A percentile compares a stretch with the other conserved stretches of the same genome.
These are phyloP conservation scores for Lachancea thermotolerans DNA, from an alignment of 805 yeast genomes.

Conservation along the genomic window DNA sequence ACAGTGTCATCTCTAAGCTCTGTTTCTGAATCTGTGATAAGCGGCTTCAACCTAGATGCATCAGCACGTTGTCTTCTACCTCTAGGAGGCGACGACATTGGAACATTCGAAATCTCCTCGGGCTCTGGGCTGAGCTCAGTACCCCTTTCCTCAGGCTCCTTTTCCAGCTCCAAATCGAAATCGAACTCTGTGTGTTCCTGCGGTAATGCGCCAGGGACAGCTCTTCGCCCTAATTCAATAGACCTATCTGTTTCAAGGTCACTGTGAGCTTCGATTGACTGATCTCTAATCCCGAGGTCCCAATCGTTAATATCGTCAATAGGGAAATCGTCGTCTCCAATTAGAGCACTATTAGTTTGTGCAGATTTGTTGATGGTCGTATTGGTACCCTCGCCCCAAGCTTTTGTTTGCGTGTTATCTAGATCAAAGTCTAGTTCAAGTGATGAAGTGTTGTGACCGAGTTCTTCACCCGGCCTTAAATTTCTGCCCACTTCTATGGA, in stretches of 20 bases:
- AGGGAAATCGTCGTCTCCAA: conserved; percentile 9
- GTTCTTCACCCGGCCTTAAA: conserved; percentile 17
- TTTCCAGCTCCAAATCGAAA: conserved; percentile 44
- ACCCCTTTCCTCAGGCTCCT: conserved; percentile 27
- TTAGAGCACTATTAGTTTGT: conserved; percentile 1
- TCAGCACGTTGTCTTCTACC: conserved; percentile 7
- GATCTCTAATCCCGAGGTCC: conserved; percentile 25
- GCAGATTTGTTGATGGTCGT: conserved; percentile 2
- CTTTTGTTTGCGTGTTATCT: conserved; percentile 13
- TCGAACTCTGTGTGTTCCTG: conserved; percentile 40
- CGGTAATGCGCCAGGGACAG: conserved; percentile 21
- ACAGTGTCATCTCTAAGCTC: conserved; percentile 17
- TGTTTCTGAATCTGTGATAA: conserved; percentile 16
- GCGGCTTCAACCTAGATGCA: conserved; percentile 10
- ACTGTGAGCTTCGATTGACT: conserved; percentile 5
- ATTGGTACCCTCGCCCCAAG: conserved; percentile 26
- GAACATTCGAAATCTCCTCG: conserved; percentile 26
- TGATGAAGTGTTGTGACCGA: conserved; percentile 18
- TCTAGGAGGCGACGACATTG: conserved; percentile 11
- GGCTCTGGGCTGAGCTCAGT: conserved; percentile 27
- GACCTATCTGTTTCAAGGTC: conserved; percentile 43
- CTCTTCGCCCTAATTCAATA: conserved; percentile 60
- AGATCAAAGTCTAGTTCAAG: conserved; percentile 33
- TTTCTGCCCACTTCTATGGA: conserved; percentile 30
- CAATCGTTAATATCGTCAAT: conserved; percentile 26